These are phyloP conservation scores for Tanacetum coccineum DNA, from an alignment of 129 eudicot genomes.

Conservation along the genomic window DNA sequence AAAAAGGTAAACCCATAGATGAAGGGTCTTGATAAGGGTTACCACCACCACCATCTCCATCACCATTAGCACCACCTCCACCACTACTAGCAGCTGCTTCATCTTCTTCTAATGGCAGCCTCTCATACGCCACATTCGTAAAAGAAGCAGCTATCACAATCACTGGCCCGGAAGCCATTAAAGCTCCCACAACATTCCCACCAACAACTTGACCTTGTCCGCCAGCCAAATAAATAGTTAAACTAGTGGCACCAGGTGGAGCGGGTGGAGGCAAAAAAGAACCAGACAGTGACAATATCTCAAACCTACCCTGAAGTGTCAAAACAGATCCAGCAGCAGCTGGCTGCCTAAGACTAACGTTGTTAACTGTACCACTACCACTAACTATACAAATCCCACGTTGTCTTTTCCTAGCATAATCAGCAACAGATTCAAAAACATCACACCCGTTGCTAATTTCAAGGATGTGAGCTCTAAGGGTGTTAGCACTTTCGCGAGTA, in stretches of 20 bases:
- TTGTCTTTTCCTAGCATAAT: constrained; percentile 62
- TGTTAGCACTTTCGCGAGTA: constrained; percentile 77
- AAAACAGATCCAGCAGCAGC: constrained; percentile 63
- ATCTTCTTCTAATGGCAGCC: constrained; percentile 76
- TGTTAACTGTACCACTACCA: constrained; percentile 69
- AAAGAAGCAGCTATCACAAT: constrained; percentile 74
- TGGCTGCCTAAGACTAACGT: constrained; percentile 69
- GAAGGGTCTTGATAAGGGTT: constrained; percentile 58
- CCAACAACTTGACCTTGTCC: constrained; percentile 86
- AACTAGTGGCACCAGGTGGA: constrained; percentile 82
- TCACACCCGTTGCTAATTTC: constrained; percentile 68
- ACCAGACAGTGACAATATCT: constrained; percentile 71
- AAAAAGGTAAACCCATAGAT: constrained; percentile 60
- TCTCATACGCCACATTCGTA: constrained; percentile 78
- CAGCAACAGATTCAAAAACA: constrained; percentile 65
- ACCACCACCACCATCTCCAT: constrained; percentile 33
- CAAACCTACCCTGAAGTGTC: constrained; percentile 74
- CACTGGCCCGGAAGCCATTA: constrained; percentile 77
- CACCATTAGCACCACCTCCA: constrained; percentile 26
- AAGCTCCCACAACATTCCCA: constrained; percentile 70
- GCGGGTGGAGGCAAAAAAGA: constrained; percentile 85
- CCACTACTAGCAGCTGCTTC: constrained; percentile 42
- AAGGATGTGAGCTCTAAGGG: constrained; percentile 74
- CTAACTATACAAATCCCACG: constrained; percentile 66
- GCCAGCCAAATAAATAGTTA: constrained; percentile 72